Evolutionary conservation across 371 early-diverging fungal genomes (phyloP), one percentile per base, ranked within the genome.

Genomic region (Mortierella sp.): DNA sequence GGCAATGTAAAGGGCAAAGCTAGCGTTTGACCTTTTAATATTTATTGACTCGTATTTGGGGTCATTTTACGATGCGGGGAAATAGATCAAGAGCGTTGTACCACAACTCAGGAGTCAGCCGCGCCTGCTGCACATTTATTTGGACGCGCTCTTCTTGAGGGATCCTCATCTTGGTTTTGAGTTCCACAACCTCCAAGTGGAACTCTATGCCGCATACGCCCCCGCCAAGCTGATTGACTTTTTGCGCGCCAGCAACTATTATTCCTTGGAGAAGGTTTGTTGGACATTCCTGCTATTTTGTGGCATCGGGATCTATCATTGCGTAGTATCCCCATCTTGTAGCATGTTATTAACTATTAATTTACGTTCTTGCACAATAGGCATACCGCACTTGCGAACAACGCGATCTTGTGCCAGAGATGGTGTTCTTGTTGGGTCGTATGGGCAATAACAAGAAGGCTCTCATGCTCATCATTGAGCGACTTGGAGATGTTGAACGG

Each of bases 401-500:
- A 71, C 93, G 94, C 46, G 96, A 95, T 71, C 88, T 99, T 71
- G 96, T 98, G 3, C 97, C 96, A 24, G 99, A 98, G 83, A 96
- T 97, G 97, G 97, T 99, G 3, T 98, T 92, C 83, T 89, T 99
- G 44, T 89, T 98, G 50, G 98, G 99, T 10, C 95, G 98, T n/a
- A 97, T 98, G 97, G 99, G 99, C 53, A 91, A 98, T 75, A 97
- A 97, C 86, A 95, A 97, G 77, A 90, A 93, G 69, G 99, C 99
- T 0, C 88, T 99, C 55, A 93, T 93, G 91, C 88, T 99, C 75
- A 98, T 99, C 74, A 97, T 98, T 64, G 94, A 95, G 51, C 90
- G 95, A 57, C 88, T 98, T 19, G 93, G 92, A 26, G 97, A 99
- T 89, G 97, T 98, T 9, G 93, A 96, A 82, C 89, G 93, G 86